phyloP scores from a whole-genome alignment of 257 asterid genomes.

The Capsicum chinense region DNA sequence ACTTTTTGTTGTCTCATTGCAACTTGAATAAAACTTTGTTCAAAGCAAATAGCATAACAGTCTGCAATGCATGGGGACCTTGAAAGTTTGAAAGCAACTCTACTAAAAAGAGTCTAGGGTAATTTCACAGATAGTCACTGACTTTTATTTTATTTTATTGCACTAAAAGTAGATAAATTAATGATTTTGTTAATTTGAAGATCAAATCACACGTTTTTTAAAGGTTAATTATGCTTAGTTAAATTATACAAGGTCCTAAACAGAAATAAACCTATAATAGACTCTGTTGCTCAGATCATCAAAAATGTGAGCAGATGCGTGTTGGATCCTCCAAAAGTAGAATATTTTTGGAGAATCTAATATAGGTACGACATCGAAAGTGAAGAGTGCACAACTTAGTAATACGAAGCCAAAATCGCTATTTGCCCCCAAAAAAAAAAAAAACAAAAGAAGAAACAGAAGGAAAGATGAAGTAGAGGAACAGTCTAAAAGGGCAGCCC shows the following conservation, averaged over 20 bases:
- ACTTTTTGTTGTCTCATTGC: background rate
- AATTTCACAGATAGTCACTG: no score
- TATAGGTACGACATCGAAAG: no score
- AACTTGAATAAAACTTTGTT: background rate
- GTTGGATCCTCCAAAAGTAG: no score
- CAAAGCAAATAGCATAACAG: background rate
- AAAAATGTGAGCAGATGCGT: no score
- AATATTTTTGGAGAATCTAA: no score
- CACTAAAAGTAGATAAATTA: no score
- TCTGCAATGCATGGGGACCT: background rate
- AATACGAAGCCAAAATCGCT: background rate
- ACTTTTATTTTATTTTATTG: no score
- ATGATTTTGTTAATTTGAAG: background rate
- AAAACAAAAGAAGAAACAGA: slow-evolving; percentile 15
- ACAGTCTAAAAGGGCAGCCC: slow-evolving; percentile 21
- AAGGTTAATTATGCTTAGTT: no score
- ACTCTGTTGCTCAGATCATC: no score
- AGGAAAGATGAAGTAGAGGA: background rate
- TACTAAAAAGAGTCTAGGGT: background rate
- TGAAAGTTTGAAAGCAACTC: background rate
- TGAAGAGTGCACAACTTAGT: no score
- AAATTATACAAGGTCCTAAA: no score
- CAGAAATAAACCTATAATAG: background rate
- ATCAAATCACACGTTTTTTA: background rate
- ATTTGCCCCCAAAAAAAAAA: background rate